Percentiles rank a stretch among this genome's conserved stretches.
Conservation (phyloP, 768 basidiomycete species). For the Boletus speciosus region DNA sequence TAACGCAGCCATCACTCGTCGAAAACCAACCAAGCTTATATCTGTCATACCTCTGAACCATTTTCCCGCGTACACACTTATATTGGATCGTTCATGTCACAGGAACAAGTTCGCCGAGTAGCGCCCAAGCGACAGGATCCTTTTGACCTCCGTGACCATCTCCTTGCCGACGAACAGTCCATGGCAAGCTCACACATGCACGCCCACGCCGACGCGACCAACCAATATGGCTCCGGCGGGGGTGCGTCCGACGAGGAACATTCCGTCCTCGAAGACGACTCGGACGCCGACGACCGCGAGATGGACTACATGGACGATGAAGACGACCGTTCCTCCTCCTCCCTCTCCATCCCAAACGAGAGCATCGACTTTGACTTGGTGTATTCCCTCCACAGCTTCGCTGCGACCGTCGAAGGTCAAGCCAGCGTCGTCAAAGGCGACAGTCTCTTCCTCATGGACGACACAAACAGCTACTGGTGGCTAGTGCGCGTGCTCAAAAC, state of each 20-base stretch:
- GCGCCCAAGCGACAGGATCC: slow-evolving; percentile 51
- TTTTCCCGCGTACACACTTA: neutral
- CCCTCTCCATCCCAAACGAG: slow-evolving; percentile 84
- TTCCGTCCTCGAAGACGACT: slow-evolving; percentile 83
- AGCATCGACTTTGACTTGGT: slow-evolving; percentile 92
- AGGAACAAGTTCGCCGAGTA: slow-evolving; percentile 22
- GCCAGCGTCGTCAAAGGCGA: slow-evolving; percentile 99
- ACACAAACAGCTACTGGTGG: slow-evolving; percentile 99
- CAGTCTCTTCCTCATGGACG: slow-evolving; percentile 93
- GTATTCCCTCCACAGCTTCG: slow-evolving; percentile 92
- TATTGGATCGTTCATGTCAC: slow-evolving; percentile 23
- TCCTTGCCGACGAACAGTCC: slow-evolving; percentile 50
- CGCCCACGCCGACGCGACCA: slow-evolving; percentile 46
- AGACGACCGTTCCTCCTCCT: slow-evolving; percentile 76
- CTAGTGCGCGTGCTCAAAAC: slow-evolving; percentile 97
- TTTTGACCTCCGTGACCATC: slow-evolving; percentile 68
- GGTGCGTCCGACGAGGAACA: slow-evolving; percentile 69
- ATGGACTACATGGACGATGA: slow-evolving; percentile 68
- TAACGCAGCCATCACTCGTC: neutral
- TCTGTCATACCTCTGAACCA: neutral
- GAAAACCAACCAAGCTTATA: neutral
- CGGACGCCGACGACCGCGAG: slow-evolving; percentile 67
- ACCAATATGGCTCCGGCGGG: slow-evolving; percentile 31
- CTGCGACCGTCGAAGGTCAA: slow-evolving; percentile 97
- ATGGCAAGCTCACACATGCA: slow-evolving; percentile 44